Conservation (phyloP, 208 protist genomes). For the Hexamita inflata region DNA sequence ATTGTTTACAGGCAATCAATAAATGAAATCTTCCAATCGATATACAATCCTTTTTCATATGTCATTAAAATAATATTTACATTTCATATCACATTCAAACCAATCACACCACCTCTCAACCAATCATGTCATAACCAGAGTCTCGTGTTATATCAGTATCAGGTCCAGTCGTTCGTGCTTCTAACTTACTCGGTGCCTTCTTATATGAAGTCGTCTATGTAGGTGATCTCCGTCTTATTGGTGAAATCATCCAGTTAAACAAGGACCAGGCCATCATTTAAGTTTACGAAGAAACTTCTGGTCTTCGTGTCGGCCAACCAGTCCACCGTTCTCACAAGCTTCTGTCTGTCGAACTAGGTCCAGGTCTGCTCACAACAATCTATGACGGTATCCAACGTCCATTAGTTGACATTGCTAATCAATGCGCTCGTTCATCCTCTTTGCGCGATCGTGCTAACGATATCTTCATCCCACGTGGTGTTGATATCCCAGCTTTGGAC, state of each 20-base stretch:
- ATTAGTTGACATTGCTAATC: constrained; percentile 85
- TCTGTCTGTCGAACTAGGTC: constrained; percentile 95
- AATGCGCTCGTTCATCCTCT: too few species aligned
- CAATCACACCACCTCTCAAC: too few species aligned
- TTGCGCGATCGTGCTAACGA: constrained; percentile 62
- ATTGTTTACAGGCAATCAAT: too few species aligned
- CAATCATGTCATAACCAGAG: too few species aligned
- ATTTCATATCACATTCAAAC: too few species aligned
- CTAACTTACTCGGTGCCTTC: constrained; percentile 88
- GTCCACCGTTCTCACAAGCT: constrained; percentile 92
- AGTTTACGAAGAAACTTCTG: constrained; percentile 97
- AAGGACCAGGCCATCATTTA: constrained; percentile 96
- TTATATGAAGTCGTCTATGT: constrained; percentile 99
- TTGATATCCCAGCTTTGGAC: constrained; percentile 80
- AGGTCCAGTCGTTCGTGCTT: constrained; percentile 91
- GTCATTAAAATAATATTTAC: too few species aligned
- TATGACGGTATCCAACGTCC: constrained; percentile 99
- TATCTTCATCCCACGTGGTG: constrained; percentile 96
- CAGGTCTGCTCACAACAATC: constrained; percentile 95
- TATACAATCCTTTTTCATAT: too few species aligned
- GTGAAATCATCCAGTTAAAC: constrained; percentile 99
- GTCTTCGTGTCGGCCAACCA: constrained; percentile 94
- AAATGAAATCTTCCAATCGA: too few species aligned
- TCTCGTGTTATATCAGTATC: too few species aligned
- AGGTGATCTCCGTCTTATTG: constrained; percentile 83